Evolutionary conservation across 2,329 filamentous ascomycete genomes (phyloP).

Genomic region (Sarocladium strictum): DNA sequence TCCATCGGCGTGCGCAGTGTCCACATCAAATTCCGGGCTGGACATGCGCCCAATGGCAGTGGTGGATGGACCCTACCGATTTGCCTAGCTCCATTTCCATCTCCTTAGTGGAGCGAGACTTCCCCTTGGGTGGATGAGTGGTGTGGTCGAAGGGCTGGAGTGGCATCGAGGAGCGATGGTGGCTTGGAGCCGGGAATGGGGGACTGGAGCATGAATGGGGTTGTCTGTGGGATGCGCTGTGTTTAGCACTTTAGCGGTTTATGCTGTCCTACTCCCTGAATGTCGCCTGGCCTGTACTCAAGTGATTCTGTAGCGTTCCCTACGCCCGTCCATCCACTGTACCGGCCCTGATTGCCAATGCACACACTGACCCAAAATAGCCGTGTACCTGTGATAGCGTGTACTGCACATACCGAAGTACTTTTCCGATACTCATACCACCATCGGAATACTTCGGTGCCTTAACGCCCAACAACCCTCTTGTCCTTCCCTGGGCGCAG

Average conservation of each 20-base stretch:
- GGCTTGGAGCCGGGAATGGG: not conserved
- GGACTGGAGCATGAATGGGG: not conserved
- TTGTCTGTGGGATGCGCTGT: not conserved
- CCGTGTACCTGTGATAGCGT: not conserved
- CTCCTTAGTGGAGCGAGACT: not conserved
- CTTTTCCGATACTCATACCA: not conserved
- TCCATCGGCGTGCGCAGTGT: not conserved
- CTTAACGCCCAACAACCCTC: not conserved
- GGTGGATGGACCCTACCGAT: not conserved
- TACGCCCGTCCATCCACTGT: not conserved
- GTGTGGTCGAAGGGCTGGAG: not conserved
- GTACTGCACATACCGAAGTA: not conserved
- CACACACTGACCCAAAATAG: not conserved
- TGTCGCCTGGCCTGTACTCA: not conserved
- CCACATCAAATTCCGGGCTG: not conserved
- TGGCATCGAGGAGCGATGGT: too few relatives aligned
- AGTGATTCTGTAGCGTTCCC: not conserved
- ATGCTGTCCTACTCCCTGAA: not conserved
- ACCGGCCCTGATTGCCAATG: constrained; percentile 4
- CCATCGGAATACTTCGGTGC: not conserved
- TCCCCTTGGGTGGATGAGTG: not conserved
- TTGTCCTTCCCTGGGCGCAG: not conserved
- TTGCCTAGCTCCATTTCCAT: not conserved
- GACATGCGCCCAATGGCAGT: not conserved
- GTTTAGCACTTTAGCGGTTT: not conserved